These are phyloP conservation scores for Herpetomonas tarakana DNA, from an alignment of 208 protist species.

Conservation along the genomic window DNA sequence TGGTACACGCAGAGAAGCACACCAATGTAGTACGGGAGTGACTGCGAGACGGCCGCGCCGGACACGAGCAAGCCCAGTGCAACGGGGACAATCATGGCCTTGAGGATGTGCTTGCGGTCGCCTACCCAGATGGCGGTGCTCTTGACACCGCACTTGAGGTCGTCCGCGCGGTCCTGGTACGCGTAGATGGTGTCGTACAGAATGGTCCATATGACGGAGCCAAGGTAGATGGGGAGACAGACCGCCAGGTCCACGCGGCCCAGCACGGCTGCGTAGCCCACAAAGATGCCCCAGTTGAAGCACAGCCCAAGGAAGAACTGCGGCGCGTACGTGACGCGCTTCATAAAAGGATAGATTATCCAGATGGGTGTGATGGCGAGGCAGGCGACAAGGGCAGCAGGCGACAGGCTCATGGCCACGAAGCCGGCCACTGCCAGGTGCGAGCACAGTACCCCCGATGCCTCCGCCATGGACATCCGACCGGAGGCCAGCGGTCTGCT, in stretches of 20 bases:
- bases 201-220: constrained; percentile 69
- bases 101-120: constrained; percentile 78
- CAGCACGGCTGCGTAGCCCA: constrained; percentile 82
- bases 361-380: constrained; percentile 64
- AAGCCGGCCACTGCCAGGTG: constrained; percentile 41
- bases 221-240: constrained; percentile 71
- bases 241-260: constrained; percentile 68
- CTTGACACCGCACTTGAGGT: constrained; percentile 81
- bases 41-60: constrained; percentile 67
- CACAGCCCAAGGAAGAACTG: constrained; percentile 78
- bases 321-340: constrained; percentile 74
- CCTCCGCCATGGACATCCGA: constrained; percentile 49
- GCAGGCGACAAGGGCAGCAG: constrained; percentile 44
- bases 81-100: constrained; percentile 51
- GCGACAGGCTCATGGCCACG: constrained; percentile 68
- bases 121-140: constrained; percentile 78
- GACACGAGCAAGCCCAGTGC: constrained; percentile 41
- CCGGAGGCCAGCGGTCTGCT: constrained; percentile 63
- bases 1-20: constrained; percentile 54
- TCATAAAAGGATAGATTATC: constrained; percentile 82
- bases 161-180: constrained; percentile 73
- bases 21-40: constrained; percentile 69
- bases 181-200: constrained; percentile 87
- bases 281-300: constrained; percentile 87
- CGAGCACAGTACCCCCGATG: constrained; percentile 33